Evolutionary conservation across 495 filamentous ascomycete genomes (phyloP).

Genomic region (Xylaria acuta): DNA sequence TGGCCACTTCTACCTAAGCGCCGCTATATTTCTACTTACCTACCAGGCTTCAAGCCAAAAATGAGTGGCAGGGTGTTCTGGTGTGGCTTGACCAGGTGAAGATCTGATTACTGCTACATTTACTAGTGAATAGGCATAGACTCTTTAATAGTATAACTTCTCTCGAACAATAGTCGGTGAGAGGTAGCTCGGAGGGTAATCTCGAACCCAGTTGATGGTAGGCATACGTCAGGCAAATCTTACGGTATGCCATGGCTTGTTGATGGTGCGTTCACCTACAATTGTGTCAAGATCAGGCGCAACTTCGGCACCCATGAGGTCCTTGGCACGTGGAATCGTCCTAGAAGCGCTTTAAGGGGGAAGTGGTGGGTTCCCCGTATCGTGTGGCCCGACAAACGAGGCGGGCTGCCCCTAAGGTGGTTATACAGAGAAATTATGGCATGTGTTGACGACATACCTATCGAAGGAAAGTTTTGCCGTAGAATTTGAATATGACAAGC

Average conservation of each 20-base stretch:
- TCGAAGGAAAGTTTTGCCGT: background rate
- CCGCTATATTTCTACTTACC: background rate
- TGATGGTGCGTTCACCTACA: background rate
- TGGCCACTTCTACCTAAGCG: background rate
- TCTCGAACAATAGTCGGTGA: background rate
- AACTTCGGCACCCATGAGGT: background rate
- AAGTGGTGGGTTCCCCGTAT: background rate
- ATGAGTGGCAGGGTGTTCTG: background rate
- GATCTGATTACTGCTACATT: background rate
- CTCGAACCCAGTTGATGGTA: background rate
- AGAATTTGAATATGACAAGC: background rate
- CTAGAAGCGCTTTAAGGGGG: background rate
- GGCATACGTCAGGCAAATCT: background rate
- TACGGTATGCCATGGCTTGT: background rate
- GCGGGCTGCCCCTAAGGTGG: background rate
- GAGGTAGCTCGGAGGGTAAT: background rate
- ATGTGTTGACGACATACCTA: background rate
- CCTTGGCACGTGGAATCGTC: background rate
- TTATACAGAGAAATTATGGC: background rate
- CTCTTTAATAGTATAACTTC: background rate
- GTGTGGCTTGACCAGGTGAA: background rate
- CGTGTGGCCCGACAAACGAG: background rate
- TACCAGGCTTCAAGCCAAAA: background rate
- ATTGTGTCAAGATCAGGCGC: background rate
- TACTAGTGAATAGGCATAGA: background rate